Evolutionary conservation across 805 yeast genomes (phyloP), one percentile per base, ranked within the genome.

Genomic region (Kregervanrija fluxuum): DNA sequence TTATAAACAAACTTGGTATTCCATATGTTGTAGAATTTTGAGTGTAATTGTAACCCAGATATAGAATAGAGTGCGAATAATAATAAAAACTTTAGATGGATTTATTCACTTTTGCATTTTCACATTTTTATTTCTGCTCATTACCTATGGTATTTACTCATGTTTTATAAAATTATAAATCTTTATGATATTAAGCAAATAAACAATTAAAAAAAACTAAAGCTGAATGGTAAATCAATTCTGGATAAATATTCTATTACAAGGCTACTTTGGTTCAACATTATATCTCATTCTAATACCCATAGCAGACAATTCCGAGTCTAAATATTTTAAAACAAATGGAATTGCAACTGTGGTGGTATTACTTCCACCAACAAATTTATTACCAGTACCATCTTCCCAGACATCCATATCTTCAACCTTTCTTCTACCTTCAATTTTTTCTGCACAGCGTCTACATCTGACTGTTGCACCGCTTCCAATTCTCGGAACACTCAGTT

Each of bases 321-420:
- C 98, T 62, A 93, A 73, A 62, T 91, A 93, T 62, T 90, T 85
- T 74, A 93, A 77, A 32, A 93, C 99, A 62, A 90, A 93, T 46
- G 99, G 99, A 62, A 93, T 84, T 38, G 96, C 96, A 52, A 93
- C 93, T 1, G 95, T 85, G 3, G 97, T 84, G n/a, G 96, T 88
- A 49, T 93, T 76, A 48, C 78, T 81, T 60, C 99, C 99, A 43
- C 99, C 99, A 45, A 80, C 80, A 62, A 84, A 91, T 61, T 83
- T 81, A 60, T 79, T 83, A 42, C 99, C 98, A 56, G 83, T 89
- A 14, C 97, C 98, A 62, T 93, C 99, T 69, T 93, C 97, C 99
- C 99, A 93, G 37, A 85, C 77, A 46, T 83, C 87, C 16, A 83
- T 69, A 48, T 83, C 88, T 53, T 77, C 81, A 47, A 77, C 78